phyloP scores from a whole-genome alignment of 805 yeast genomes.

The Saccharomycopsis fibuligera region DNA sequence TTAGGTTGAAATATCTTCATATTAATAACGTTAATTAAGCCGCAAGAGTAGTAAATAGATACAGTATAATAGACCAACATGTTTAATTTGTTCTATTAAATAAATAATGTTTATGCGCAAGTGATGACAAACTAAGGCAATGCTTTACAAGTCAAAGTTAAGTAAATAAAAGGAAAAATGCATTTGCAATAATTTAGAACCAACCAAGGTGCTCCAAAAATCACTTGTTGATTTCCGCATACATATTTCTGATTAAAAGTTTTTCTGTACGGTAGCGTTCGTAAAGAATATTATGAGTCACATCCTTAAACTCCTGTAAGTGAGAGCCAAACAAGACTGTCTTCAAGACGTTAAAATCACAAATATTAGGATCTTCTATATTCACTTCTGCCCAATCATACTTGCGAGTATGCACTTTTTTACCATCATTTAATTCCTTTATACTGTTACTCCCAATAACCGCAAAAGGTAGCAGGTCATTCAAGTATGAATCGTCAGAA shows the following conservation, averaged over 20 bases:
- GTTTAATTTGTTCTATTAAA: too few relatives aligned
- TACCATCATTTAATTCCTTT: slow-evolving; percentile 32
- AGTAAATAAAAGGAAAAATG: too few relatives aligned
- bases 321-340: slow-evolving; percentile 79
- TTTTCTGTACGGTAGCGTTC: slow-evolving; percentile 78
- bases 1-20: too few relatives aligned
- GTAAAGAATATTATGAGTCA: slow-evolving; percentile 69
- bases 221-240: background rate
- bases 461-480: slow-evolving; percentile 55
- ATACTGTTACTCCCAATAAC: slow-evolving; percentile 51
- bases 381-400: slow-evolving; percentile 65
- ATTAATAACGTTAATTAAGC: too few relatives aligned
- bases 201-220: too few relatives aligned
- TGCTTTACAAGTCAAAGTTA: too few relatives aligned
- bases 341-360: slow-evolving; percentile 53
- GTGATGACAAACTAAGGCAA: too few relatives aligned
- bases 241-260: slow-evolving; percentile 8
- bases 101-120: too few relatives aligned
- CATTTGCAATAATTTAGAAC: too few relatives aligned
- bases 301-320: slow-evolving; percentile 71
- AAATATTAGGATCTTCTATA: slow-evolving; percentile 42
- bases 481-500: slow-evolving; percentile 28
- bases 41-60: too few relatives aligned
- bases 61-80: too few relatives aligned
- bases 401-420: slow-evolving; percentile 41